These are phyloP conservation scores for Phytophthora palmivora DNA, from an alignment of 352 stramenopile genomes.

Conservation along the genomic window DNA sequence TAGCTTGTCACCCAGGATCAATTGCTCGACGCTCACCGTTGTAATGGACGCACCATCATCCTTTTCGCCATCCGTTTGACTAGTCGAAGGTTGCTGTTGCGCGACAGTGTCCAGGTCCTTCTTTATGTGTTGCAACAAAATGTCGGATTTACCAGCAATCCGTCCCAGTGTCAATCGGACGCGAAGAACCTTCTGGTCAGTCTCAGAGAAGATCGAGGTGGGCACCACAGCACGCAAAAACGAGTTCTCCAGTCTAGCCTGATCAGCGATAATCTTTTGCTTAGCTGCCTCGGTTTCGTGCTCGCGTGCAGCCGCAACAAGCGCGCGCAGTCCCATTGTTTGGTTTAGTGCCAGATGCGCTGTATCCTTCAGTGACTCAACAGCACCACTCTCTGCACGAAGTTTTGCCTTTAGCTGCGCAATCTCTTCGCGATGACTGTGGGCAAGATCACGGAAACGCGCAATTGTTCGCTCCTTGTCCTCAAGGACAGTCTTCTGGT, in stretches of 20 bases:
- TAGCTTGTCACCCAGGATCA: conserved; percentile 69
- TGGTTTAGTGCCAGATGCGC: conserved; percentile 78
- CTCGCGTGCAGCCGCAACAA: conserved; percentile 65
- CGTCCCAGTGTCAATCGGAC: conserved; percentile 71
- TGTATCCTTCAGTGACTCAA: conserved; percentile 80
- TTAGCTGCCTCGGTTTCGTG: conserved; percentile 76
- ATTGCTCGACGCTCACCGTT: conserved; percentile 51
- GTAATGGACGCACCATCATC: conserved; percentile 33
- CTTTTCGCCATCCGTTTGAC: conserved; percentile 36
- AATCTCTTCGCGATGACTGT: conserved; percentile 78
- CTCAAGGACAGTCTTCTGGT: conserved; percentile 70
- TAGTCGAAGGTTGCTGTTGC: conserved; percentile 32
- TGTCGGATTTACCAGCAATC: conserved; percentile 72
- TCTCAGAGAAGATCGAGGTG: conserved; percentile 75
- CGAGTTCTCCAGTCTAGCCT: conserved; percentile 69
- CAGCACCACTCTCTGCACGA: conserved; percentile 66
- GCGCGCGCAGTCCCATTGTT: conserved; percentile 70
- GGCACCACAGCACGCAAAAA: conserved; percentile 76
- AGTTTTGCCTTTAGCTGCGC: conserved; percentile 77
- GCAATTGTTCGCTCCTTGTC: conserved; percentile 85
- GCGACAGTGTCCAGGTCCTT: conserved; percentile 65
- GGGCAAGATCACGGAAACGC: conserved; percentile 77
- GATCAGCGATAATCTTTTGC: conserved; percentile 70
- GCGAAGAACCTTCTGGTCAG: conserved; percentile 76
- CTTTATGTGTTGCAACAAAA: conserved; percentile 69